Conservation (phyloP, 2,329 filamentous ascomycete species). For the Beauveria varroae region DNA sequence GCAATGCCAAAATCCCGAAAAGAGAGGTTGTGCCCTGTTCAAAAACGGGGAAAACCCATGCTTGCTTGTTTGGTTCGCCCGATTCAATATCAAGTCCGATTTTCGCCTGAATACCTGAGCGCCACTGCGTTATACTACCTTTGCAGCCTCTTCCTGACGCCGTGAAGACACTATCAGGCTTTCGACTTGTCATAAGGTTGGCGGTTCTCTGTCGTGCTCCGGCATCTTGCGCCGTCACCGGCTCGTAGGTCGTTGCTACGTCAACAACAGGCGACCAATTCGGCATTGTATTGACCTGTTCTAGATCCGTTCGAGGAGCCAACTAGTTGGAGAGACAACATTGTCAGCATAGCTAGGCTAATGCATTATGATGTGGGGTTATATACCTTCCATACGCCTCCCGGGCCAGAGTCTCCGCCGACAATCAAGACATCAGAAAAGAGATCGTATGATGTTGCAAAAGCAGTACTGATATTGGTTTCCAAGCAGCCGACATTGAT, state of each 20-base stretch:
- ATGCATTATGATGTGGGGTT: slow-evolving; percentile 6
- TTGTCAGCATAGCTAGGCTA: not conserved
- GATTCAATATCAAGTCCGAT: slow-evolving; percentile 52
- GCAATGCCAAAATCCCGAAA: slow-evolving; percentile 40
- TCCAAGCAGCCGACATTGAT: slow-evolving; percentile 55
- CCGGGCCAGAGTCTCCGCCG: slow-evolving; percentile 70
- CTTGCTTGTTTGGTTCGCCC: slow-evolving; percentile 39
- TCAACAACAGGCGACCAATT: slow-evolving; percentile 58
- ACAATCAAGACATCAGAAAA: slow-evolving; percentile 72
- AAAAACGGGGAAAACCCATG: slow-evolving; percentile 41
- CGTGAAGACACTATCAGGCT: slow-evolving; percentile 52
- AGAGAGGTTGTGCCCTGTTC: slow-evolving; percentile 16
- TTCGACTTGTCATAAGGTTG: slow-evolving; percentile 21
- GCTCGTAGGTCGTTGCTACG: slow-evolving; percentile 28
- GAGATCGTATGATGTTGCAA: slow-evolving; percentile 63
- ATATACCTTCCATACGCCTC: slow-evolving; percentile 65
- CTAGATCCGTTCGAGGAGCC: slow-evolving; percentile 44
- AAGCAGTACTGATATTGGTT: slow-evolving; percentile 72
- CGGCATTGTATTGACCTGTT: slow-evolving; percentile 42
- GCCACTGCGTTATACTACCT: slow-evolving; percentile 60
- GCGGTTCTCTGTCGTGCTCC: slow-evolving; percentile 14
- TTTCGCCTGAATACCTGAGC: slow-evolving; percentile 61
- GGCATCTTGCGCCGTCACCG: slow-evolving; percentile 14
- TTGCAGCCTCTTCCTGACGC: slow-evolving; percentile 56
- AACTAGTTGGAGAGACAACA: slow-evolving; percentile 28